These are phyloP conservation scores for Neofusicoccum sp. DNA, from an alignment of 2,329 filamentous ascomycete species.

Conservation along the genomic window DNA sequence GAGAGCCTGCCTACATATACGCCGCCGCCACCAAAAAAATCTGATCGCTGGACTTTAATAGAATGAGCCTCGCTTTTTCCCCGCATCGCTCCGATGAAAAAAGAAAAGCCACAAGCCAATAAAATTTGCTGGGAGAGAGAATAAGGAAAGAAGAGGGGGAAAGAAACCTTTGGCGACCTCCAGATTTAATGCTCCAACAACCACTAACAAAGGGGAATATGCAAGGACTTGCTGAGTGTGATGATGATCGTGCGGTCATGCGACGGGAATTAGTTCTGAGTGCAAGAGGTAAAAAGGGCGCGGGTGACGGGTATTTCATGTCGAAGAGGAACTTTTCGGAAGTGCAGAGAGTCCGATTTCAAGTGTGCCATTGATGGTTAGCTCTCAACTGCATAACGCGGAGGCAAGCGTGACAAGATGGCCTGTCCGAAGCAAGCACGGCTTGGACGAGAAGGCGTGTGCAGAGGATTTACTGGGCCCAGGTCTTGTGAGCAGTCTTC, in stretches of 20 bases:
- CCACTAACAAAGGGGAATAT: constrained; percentile 15
- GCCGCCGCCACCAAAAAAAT: not conserved
- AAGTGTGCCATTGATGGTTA: not conserved
- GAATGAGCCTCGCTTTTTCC: constrained; percentile 12
- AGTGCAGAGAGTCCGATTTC: not conserved
- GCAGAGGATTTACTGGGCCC: not conserved
- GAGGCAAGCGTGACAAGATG: not conserved
- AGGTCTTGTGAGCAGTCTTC: constrained; percentile 6
- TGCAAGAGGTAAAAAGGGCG: not conserved
- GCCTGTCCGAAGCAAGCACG: not conserved
- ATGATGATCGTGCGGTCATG: constrained; percentile 16
- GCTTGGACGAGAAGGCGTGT: not conserved
- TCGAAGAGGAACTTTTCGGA: constrained; percentile 1
- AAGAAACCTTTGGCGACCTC: constrained; percentile 1
- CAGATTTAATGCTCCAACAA: constrained; percentile 8
- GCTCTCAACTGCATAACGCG: not conserved
- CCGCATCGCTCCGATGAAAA: constrained; percentile 1
- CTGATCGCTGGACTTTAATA: constrained; percentile 2
- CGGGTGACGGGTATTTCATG: constrained; percentile 14
- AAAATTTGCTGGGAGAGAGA: not conserved
- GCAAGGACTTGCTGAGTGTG: constrained; percentile 14
- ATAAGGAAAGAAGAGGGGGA: not conserved
- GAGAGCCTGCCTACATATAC: constrained; percentile 10
- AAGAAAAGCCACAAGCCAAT: constrained; percentile 2
- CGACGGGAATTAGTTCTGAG: not conserved